Percentiles rank a stretch among this genome's conserved stretches.
Evolutionary conservation across 2,329 filamentous ascomycete genomes (phyloP).

Genomic region (Sclerotinia trifoliorum): DNA sequence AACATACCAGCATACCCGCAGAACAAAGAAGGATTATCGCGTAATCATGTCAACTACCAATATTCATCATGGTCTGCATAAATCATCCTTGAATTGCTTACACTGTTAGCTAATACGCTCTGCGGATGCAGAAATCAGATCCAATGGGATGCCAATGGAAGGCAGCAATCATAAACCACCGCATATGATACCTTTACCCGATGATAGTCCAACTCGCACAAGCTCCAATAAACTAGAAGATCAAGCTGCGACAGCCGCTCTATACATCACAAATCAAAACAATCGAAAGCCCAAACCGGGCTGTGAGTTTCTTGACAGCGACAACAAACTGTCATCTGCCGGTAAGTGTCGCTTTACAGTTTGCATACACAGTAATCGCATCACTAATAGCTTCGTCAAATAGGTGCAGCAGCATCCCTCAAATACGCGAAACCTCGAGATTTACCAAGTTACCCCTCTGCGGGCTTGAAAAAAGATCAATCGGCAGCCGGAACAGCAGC

Average conservation of each 20-base stretch:
- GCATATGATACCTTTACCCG: slow-evolving; percentile 39
- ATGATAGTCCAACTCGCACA: slow-evolving; percentile 23
- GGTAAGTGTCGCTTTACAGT: slow-evolving; percentile 44
- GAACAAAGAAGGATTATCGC: neutral
- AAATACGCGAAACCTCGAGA: slow-evolving; percentile 72
- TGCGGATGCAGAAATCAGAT: slow-evolving; percentile 2
- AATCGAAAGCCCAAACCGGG: slow-evolving; percentile 21
- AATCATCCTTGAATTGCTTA: neutral
- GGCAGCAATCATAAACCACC: neutral
- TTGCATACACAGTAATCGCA: neutral
- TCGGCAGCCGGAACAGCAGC: slow-evolving; percentile 73
- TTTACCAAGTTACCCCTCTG: slow-evolving; percentile 71
- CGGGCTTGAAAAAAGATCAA: slow-evolving; percentile 55
- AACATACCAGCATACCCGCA: neutral
- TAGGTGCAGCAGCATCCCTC: slow-evolving; percentile 60
- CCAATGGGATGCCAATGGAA: neutral
- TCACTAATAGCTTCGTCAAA: slow-evolving; percentile 21
- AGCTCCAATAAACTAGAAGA: slow-evolving; percentile 41
- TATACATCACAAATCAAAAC: slow-evolving; percentile 51
- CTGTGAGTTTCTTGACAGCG: slow-evolving; percentile 45
- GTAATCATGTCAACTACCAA: slow-evolving; percentile 13
- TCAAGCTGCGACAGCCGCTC: slow-evolving; percentile 58
- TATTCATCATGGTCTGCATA: neutral
- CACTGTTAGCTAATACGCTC: neutral
- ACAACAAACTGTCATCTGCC: slow-evolving; percentile 57